Evolutionary conservation across 768 basidiomycete species (phyloP).

Genomic region (Auricularia heimuer): DNA sequence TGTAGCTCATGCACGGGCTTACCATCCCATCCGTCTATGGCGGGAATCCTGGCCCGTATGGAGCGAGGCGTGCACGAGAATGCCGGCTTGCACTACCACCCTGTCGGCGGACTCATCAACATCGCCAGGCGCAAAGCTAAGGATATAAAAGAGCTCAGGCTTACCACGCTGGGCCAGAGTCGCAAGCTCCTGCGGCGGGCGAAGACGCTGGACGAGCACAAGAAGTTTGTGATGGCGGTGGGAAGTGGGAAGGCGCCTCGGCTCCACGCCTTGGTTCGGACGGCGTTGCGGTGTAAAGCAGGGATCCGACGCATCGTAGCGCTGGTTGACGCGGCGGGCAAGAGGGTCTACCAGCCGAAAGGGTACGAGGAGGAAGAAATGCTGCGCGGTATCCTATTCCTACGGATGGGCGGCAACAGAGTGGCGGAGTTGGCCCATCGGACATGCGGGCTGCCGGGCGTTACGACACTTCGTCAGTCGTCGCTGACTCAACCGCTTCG

Average conservation of each 20-base stretch:
- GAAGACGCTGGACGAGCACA: slow-evolving; percentile 12
- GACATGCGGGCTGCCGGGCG: neutral
- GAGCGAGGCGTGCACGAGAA: slow-evolving; percentile 11
- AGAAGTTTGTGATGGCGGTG: slow-evolving; percentile 16
- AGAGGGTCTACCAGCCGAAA: slow-evolving; percentile 12
- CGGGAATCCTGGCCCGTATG: slow-evolving; percentile 14
- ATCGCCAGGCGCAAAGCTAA: slow-evolving; percentile 8
- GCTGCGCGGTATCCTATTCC: slow-evolving; percentile 13
- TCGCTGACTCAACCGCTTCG: neutral
- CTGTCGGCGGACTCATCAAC: slow-evolving; percentile 8
- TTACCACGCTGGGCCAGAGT: slow-evolving; percentile 9
- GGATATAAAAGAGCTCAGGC: slow-evolving; percentile 4
- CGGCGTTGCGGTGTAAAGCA: slow-evolving; percentile 8
- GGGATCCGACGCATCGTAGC: slow-evolving; percentile 14
- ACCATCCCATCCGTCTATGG: slow-evolving; percentile 2
- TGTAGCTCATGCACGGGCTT: slow-evolving; percentile 3
- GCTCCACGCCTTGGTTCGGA: slow-evolving; percentile 12
- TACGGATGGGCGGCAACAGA: slow-evolving; percentile 15
- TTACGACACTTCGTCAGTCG: neutral
- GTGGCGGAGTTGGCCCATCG: slow-evolving; percentile 14
- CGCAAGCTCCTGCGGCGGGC: slow-evolving; percentile 8
- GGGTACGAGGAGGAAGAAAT: slow-evolving; percentile 15
- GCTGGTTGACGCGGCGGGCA: slow-evolving; percentile 11
- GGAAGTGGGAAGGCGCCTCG: slow-evolving; percentile 15
- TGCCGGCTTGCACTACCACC: slow-evolving; percentile 9